phyloP scores from a whole-genome alignment of 805 yeast species.

The Myxozyma kluyveri region DNA sequence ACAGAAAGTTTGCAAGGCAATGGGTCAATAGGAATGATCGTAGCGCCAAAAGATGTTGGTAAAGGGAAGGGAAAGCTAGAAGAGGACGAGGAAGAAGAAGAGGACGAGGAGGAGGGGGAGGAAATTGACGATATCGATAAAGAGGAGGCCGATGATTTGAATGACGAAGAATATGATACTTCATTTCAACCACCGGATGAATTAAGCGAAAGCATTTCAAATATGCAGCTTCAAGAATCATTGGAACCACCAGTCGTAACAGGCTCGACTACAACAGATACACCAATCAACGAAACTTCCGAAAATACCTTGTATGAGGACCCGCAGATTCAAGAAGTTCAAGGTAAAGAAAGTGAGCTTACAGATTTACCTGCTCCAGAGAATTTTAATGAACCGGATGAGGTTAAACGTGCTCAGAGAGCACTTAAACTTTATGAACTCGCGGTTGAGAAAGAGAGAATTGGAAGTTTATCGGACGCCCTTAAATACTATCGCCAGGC shows the following conservation, averaged over 20 bases:
- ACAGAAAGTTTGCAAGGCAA: too few species aligned
- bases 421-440: conserved; percentile 67
- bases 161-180: neutral
- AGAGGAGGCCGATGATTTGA: neutral
- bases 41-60: neutral
- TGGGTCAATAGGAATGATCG: neutral
- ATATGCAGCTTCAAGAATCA: neutral
- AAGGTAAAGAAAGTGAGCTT: conserved; percentile 1
- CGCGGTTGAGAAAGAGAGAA: conserved; percentile 68
- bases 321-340: neutral
- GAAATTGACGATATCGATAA: neutral
- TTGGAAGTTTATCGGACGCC: conserved; percentile 81
- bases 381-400: conserved; percentile 12
- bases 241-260: conserved; percentile 5
- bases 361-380: conserved; percentile 23
- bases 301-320: neutral
- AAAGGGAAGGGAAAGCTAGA: conserved; percentile 1
- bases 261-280: neutral
- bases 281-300: neutral
- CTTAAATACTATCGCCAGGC: conserved; percentile 70
- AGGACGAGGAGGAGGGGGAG: neutral
- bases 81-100: conserved; percentile 2
- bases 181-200: too few species aligned
- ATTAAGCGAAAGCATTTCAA: neutral
- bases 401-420: conserved; percentile 17